These are phyloP conservation scores for Dendrocalamus latiflorus DNA, from an alignment of 202 grass and related monocot species.

Conservation along the genomic window DNA sequence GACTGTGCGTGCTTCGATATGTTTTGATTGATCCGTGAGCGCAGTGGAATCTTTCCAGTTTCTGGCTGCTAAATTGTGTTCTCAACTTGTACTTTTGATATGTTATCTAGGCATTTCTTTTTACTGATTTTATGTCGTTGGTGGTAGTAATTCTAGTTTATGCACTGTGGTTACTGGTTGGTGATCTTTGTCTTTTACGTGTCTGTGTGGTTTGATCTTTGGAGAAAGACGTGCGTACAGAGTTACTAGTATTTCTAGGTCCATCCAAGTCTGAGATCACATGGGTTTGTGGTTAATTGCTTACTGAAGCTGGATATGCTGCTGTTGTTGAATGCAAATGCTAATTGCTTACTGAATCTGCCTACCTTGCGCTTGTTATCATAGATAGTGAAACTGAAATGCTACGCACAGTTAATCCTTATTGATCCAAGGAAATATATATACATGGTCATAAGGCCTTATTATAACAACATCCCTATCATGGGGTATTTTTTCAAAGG, in stretches of 20 bases:
- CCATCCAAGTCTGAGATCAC: neutral
- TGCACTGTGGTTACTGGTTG: neutral
- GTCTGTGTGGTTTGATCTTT: neutral
- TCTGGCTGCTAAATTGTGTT: neutral
- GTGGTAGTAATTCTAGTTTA: neutral
- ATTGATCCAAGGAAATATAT: too few relatives aligned
- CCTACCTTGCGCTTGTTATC: neutral
- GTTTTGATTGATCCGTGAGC: neutral
- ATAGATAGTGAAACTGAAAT: neutral
- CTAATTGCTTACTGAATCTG: neutral
- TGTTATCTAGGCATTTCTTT: neutral
- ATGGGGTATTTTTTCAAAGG: too few relatives aligned
- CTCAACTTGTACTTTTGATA: neutral
- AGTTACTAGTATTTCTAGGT: neutral
- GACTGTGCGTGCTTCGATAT: neutral
- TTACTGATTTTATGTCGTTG: neutral
- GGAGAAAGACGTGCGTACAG: neutral
- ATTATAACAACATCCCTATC: too few relatives aligned
- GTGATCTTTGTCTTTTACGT: conserved; percentile 19
- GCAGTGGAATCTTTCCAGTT: neutral
- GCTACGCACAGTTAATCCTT: neutral
- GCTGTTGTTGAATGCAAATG: conserved; percentile 15
- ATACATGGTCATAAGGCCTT: too few relatives aligned
- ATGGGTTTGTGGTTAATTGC: conserved; percentile 8
- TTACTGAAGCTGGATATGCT: neutral